Conservation (phyloP, 306 rosid species). For the Lupinus albus region DNA sequence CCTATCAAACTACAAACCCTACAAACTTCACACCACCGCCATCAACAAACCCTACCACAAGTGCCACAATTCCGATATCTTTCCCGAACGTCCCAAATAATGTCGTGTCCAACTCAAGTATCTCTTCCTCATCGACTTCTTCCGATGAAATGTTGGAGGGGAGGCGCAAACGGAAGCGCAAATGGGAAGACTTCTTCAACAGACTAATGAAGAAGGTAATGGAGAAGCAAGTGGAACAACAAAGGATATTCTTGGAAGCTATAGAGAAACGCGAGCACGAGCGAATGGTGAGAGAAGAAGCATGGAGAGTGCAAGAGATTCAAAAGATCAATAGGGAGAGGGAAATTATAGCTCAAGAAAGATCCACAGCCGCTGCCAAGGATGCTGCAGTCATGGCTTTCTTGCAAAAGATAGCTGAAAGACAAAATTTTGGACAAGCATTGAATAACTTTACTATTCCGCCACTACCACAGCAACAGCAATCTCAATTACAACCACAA, state of each 20-base stretch:
- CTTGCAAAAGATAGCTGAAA: conserved; percentile 69
- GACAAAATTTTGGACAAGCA: conserved; percentile 46
- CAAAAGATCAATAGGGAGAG: conserved; percentile 62
- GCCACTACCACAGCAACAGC: too few species aligned
- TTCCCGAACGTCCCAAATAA: conserved; percentile 43
- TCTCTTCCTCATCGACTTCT: conserved; percentile 72
- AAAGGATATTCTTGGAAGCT: conserved; percentile 70
- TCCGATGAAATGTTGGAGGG: conserved; percentile 64
- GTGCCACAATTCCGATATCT: conserved; percentile 19
- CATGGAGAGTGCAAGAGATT: conserved; percentile 84
- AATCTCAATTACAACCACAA: too few species aligned
- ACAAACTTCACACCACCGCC: conserved; percentile 41
- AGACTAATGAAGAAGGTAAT: conserved; percentile 73
- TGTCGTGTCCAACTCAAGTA: conserved; percentile 44
- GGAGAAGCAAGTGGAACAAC: conserved; percentile 75
- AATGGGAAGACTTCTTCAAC: conserved; percentile 86
- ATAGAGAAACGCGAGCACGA: conserved; percentile 81
- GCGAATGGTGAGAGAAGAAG: conserved; percentile 66
- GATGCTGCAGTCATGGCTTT: conserved; percentile 78
- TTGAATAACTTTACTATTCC: conserved; percentile 27
- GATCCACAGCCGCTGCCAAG: conserved; percentile 67
- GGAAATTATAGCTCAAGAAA: conserved; percentile 74
- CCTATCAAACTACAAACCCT: conserved; percentile 49
- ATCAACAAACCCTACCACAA: conserved; percentile 32
- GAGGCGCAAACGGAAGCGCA: conserved; percentile 65